These are phyloP conservation scores for Pyrenophora teres DNA, from an alignment of 2,329 filamentous ascomycete species.

Conservation along the genomic window DNA sequence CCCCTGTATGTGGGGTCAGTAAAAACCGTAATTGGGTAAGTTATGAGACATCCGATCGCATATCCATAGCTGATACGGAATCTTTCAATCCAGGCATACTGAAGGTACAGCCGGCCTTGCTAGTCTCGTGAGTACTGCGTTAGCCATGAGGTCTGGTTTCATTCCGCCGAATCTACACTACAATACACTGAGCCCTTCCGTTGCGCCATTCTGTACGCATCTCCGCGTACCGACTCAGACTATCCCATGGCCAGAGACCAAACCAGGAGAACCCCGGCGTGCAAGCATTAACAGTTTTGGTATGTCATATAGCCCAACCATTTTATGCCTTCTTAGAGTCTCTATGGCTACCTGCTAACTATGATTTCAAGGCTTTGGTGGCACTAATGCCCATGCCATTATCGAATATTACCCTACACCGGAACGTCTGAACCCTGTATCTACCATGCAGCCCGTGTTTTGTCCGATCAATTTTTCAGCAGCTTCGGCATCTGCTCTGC, in stretches of 20 bases:
- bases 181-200: constrained; percentile 36
- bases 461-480: no score
- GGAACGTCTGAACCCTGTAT: no score
- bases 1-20: constrained; percentile 27
- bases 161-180: constrained; percentile 46
- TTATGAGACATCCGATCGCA: no score
- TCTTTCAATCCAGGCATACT: constrained; percentile 30
- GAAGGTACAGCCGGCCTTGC: constrained; percentile 49
- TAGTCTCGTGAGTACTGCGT: constrained; percentile 44
- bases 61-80: no score
- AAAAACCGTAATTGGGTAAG: constrained; percentile 48
- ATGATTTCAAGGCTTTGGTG: constrained; percentile 23
- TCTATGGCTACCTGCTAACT: no score
- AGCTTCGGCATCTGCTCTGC: no score
- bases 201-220: constrained; percentile 28
- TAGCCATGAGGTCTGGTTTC: constrained; percentile 31
- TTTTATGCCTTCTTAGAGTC: no score
- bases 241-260: constrained; percentile 17
- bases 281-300: constrained; percentile 30
- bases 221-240: constrained; percentile 12
- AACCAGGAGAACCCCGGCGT: constrained; percentile 4
- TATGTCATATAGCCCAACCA: no score
- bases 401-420: constrained; percentile 17
- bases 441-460: no score
- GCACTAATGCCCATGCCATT: constrained; percentile 36